phyloP scores from a whole-genome alignment of 2,329 filamentous ascomycete species.

The Tolypocladium pustulatum region DNA sequence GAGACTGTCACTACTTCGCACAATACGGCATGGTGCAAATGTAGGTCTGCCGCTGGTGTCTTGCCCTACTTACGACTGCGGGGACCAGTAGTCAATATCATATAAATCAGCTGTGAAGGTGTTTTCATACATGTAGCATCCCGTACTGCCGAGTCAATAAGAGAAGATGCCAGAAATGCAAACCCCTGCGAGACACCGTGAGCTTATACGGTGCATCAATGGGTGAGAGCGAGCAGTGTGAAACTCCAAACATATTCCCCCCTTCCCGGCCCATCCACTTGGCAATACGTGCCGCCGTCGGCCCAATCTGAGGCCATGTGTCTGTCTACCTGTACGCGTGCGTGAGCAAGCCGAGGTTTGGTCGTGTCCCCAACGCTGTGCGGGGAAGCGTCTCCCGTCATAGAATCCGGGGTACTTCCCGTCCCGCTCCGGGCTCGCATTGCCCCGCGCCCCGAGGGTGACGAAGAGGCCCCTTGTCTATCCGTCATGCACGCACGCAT shows the following conservation, averaged over 20 bases:
- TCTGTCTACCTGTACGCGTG: neutral
- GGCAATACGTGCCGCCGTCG: neutral
- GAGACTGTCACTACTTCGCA: too few relatives aligned
- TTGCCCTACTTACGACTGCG: too few relatives aligned
- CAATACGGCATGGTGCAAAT: too few relatives aligned
- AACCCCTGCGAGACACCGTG: too few relatives aligned
- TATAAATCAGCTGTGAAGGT: too few relatives aligned
- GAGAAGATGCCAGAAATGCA: too few relatives aligned
- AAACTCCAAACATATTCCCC: neutral
- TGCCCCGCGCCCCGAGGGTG: neutral
- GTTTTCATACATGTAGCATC: too few relatives aligned
- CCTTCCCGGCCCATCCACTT: neutral
- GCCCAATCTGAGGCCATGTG: neutral
- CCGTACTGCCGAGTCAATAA: too few relatives aligned
- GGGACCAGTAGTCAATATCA: too few relatives aligned
- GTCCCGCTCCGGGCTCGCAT: neutral
- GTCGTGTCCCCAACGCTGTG: neutral
- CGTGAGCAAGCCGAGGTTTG: constrained; percentile 1
- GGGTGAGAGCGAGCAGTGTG: neutral
- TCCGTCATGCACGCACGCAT: too few relatives aligned
- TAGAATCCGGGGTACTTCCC: neutral
- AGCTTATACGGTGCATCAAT: neutral
- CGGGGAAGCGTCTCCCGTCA: constrained; percentile 1
- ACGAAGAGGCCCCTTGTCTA: too few relatives aligned
- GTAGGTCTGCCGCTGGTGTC: too few relatives aligned